Evolutionary conservation across 139 green algal species (phyloP).

Genomic region (Tetradesmus lagerheimii): DNA sequence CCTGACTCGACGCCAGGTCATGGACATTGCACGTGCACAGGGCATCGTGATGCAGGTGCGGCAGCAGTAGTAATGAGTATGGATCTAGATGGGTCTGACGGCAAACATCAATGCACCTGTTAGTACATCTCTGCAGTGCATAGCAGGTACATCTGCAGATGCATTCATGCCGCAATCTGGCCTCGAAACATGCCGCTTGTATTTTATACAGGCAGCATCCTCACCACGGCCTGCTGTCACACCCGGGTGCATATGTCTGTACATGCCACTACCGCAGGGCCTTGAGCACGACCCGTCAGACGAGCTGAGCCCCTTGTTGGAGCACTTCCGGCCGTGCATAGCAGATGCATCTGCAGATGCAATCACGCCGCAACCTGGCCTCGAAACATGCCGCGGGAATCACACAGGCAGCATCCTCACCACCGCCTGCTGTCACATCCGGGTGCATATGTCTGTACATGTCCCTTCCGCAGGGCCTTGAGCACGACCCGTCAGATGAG

Average conservation of each 20-base stretch:
- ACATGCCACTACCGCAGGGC: not conserved
- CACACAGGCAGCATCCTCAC: too few relatives aligned
- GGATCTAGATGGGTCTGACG: too few relatives aligned
- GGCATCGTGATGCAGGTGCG: conserved; percentile 69
- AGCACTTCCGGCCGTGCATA: too few relatives aligned
- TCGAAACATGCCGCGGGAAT: too few relatives aligned
- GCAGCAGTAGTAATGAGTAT: not conserved
- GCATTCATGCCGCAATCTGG: too few relatives aligned
- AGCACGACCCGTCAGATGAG: not conserved
- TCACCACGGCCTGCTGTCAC: not conserved
- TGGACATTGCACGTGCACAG: conserved; percentile 57
- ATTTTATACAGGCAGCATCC: too few relatives aligned
- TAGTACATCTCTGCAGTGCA: too few relatives aligned
- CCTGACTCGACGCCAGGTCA: conserved; percentile 58
- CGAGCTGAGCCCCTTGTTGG: not conserved
- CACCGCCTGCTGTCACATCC: not conserved
- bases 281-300: not conserved
- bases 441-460: not conserved
- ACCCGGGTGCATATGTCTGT: not conserved
- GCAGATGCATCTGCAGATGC: too few relatives aligned
- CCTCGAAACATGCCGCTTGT: too few relatives aligned
- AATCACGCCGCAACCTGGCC: too few relatives aligned
- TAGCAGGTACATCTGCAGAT: too few relatives aligned
- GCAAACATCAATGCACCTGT: too few relatives aligned
- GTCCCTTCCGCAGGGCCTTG: not conserved